phyloP scores from a whole-genome alignment of 352 stramenopile genomes.

The Globisporangium carolinianum region DNA sequence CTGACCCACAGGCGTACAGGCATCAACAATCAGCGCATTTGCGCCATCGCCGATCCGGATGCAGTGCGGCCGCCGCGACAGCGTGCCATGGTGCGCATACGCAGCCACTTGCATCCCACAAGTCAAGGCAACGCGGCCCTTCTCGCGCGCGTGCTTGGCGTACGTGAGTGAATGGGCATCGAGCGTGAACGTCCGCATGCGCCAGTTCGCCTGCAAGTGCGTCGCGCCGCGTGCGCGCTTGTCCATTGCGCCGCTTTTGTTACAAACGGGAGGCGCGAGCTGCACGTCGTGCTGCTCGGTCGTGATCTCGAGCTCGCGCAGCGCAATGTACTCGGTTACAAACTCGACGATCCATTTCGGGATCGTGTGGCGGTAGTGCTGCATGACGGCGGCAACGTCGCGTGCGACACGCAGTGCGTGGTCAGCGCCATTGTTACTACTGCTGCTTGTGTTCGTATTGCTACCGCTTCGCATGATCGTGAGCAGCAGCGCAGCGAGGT shows the following conservation, averaged over 20 bases:
- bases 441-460: neutral
- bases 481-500: constrained; percentile 49
- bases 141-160: constrained; percentile 51
- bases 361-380: constrained; percentile 40
- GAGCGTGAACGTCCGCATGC: constrained; percentile 54
- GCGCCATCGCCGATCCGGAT: constrained; percentile 47
- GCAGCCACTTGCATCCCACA: constrained; percentile 30
- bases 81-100: constrained; percentile 58
- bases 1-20: constrained; percentile 46
- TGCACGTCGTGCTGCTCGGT: constrained; percentile 41
- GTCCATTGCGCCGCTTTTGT: constrained; percentile 41
- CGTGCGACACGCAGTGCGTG: constrained; percentile 27
- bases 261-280: constrained; percentile 28
- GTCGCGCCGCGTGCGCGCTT: constrained; percentile 42
- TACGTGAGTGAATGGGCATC: constrained; percentile 41
- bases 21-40: constrained; percentile 54
- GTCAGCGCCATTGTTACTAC: constrained; percentile 9
- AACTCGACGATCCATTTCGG: constrained; percentile 50
- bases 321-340: constrained; percentile 45
- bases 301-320: constrained; percentile 47
- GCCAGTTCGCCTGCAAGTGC: constrained; percentile 68
- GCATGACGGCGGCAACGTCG: constrained; percentile 45
- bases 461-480: constrained; percentile 37
- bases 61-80: constrained; percentile 54
- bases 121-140: constrained; percentile 31